Percentiles rank a stretch among this genome's conserved stretches.
These are phyloP conservation scores for Ichthyophonus hoferi DNA, from an alignment of 208 protist genomes.

Conservation along the genomic window DNA sequence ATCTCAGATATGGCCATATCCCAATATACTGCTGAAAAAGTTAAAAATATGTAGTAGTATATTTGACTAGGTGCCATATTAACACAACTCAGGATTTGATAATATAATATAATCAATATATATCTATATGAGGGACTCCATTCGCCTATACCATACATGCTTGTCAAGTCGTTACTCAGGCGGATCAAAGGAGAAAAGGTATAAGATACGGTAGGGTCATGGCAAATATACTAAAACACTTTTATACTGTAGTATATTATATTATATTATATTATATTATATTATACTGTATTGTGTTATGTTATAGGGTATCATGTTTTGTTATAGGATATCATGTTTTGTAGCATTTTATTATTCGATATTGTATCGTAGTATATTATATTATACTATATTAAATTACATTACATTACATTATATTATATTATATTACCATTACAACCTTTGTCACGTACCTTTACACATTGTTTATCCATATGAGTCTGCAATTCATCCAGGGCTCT, in stretches of 20 bases:
- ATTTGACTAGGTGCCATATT: background rate
- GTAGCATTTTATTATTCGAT: background rate
- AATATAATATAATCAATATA: too few species aligned
- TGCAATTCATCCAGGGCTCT: slow-evolving; percentile 46
- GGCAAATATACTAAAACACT: too few species aligned
- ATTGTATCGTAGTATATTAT: background rate
- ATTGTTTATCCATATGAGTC: slow-evolving; percentile 41
- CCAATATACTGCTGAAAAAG: background rate
- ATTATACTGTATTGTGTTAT: background rate
- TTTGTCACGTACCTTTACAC: background rate
- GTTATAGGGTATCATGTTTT: background rate
- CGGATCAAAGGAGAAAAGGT: too few species aligned
- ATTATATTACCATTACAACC: background rate
- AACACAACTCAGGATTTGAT: too few species aligned
- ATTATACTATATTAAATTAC: background rate
- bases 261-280: background rate
- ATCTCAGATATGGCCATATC: background rate
- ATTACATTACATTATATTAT: background rate
- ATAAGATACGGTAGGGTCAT: too few species aligned
- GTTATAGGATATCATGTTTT: background rate
- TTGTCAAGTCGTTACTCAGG: too few species aligned
- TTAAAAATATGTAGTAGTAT: background rate
- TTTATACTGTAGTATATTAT: too few species aligned
- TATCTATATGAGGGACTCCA: background rate
- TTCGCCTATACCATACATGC: background rate